Evolutionary conservation across 2,329 filamentous ascomycete species (phyloP).

Genomic region (Fusarium sacchari): DNA sequence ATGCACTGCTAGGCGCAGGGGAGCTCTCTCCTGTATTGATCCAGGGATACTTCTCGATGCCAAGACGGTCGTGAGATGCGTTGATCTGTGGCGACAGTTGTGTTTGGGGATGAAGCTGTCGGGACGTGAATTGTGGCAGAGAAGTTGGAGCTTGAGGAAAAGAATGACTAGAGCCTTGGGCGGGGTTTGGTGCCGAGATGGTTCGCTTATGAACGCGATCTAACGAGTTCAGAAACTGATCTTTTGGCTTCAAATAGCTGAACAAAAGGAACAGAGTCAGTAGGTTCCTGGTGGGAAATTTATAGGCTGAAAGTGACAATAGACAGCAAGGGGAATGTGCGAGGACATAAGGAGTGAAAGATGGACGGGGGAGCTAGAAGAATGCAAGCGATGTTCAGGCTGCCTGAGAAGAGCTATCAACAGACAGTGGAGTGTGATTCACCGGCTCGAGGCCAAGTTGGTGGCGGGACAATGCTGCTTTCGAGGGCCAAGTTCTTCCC

Average conservation of each 20-base stretch:
- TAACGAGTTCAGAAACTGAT: constrained; percentile 29
- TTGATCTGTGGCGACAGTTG: constrained; percentile 24
- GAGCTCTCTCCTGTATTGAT: constrained; percentile 17
- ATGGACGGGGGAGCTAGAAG: neutral
- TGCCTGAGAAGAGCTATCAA: neutral
- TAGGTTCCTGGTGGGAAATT: neutral
- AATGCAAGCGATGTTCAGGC: neutral
- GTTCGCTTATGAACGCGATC: constrained; percentile 58
- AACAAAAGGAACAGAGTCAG: constrained; percentile 3
- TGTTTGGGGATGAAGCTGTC: constrained; percentile 25
- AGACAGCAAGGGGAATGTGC: neutral
- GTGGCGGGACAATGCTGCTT: constrained; percentile 6
- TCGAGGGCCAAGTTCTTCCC: constrained; percentile 4
- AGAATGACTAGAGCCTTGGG: constrained; percentile 37
- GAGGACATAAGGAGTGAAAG: constrained; percentile 4
- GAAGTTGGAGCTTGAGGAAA: constrained; percentile 32
- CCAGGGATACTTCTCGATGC: constrained; percentile 27
- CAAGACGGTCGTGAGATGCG: constrained; percentile 22
- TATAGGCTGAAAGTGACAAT: constrained; percentile 6
- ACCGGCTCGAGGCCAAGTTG: constrained; percentile 12
- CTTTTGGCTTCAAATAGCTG: constrained; percentile 24
- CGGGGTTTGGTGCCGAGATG: constrained; percentile 60
- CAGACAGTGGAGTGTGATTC: constrained; percentile 10
- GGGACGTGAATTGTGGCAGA: constrained; percentile 30
- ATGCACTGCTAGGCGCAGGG: constrained; percentile 14